Evolutionary conservation across 2,329 filamentous ascomycete genomes (phyloP), one percentile per base, ranked within the genome.

Genomic region (Seiridium cupressi): DNA sequence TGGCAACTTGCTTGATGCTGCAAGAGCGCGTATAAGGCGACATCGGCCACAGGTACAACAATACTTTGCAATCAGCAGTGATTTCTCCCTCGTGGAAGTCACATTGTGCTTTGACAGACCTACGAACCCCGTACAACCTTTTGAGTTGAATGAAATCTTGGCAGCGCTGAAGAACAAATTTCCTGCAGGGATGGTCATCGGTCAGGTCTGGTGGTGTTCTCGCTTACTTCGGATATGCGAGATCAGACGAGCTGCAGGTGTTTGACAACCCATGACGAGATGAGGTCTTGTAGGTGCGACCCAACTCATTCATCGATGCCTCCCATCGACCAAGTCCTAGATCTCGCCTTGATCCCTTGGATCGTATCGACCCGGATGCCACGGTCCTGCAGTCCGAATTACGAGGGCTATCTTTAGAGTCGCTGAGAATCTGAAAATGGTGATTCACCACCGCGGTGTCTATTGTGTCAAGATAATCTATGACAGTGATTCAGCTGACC

Each of bases 51-150:
- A 55, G 55, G 55, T 31, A 58, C 55, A 62, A 56, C 56, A 64
- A 51, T 47, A 58, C 65, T 62, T 68, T 65, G 63, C 61, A 58
- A 55, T 61, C 59, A 57, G 60, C 60, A 48, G 61, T 60, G 55
- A 26, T 26, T 26, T 26, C 56, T 42, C 26, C 36, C 53, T 44
- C 13, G 62, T 61, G 66, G 49, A 66, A 67, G 62, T 65, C 55
- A 64, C 68, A 60, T 61, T 61, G 64, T 69, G 70, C 67, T 69
- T 67, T 69, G 68, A 68, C 66, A 51, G 57, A 65, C 65, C 61
- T 55, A 61, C 63, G 55, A 60, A 32, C 55, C 49, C n/a, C n/a
- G 49, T 53, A 18, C 35, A 13, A 53, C 49, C 34, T 49, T 5
- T 13, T 49, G 53, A 44, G 32, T 57, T 46, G n/a, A 46, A 57